phyloP scores from a whole-genome alignment of 2,329 filamentous ascomycete species.

The Herpotrichia juniperi region DNA sequence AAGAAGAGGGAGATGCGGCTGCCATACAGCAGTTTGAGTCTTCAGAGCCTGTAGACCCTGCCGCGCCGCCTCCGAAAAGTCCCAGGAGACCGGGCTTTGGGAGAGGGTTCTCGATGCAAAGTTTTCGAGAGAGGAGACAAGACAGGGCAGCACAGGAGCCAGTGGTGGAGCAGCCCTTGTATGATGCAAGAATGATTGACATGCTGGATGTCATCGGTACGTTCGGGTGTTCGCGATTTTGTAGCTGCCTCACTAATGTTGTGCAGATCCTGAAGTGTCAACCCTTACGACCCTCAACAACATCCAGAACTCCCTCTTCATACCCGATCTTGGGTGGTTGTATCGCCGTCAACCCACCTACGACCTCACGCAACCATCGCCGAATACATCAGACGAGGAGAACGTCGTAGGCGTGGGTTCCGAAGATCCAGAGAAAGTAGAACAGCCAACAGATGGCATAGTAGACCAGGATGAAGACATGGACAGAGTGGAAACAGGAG shows the following conservation, averaged over 20 bases:
- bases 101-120: slow-evolving; percentile 32
- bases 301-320: slow-evolving; percentile 88
- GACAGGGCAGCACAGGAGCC: slow-evolving; percentile 59
- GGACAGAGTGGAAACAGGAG: not conserved
- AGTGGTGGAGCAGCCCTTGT: slow-evolving; percentile 24
- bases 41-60: slow-evolving; percentile 19
- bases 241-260: not conserved
- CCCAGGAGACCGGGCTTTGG: slow-evolving; percentile 23
- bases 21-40: slow-evolving; percentile 11
- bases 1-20: slow-evolving; percentile 28
- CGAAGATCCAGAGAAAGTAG: slow-evolving; percentile 10
- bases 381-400: slow-evolving; percentile 36
- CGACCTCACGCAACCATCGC: slow-evolving; percentile 63
- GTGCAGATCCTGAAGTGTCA: slow-evolving; percentile 78
- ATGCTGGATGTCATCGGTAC: slow-evolving; percentile 72
- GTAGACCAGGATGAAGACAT: slow-evolving; percentile 19
- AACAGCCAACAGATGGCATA: slow-evolving; percentile 19
- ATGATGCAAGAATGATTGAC: slow-evolving; percentile 59
- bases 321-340: slow-evolving; percentile 76
- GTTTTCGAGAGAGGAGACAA: slow-evolving; percentile 28
- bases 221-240: slow-evolving; percentile 31
- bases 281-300: slow-evolving; percentile 85
- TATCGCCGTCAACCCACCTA: slow-evolving; percentile 82
- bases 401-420: slow-evolving; percentile 17
- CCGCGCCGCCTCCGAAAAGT: slow-evolving; percentile 16